These are phyloP conservation scores for Thalassiosira mediterranea DNA, from an alignment of 352 stramenopile species.

Conservation along the genomic window DNA sequence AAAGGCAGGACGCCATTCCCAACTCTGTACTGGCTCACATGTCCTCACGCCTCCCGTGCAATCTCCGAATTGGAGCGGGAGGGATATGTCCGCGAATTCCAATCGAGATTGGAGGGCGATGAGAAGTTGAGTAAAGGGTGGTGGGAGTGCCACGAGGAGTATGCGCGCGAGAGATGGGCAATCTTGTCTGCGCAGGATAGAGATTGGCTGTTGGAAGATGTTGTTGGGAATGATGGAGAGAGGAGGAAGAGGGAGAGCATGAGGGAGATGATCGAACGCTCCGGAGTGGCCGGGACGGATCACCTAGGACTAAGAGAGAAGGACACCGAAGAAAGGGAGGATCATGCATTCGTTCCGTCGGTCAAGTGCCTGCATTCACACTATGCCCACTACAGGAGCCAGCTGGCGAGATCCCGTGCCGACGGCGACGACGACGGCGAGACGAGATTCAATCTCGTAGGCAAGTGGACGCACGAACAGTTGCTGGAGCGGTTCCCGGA, in stretches of 20 bases:
- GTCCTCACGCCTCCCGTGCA: constrained; percentile 56
- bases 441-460: constrained; percentile 53
- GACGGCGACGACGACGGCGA: not conserved
- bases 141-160: constrained; percentile 59
- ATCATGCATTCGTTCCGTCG: constrained; percentile 34
- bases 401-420: constrained; percentile 2
- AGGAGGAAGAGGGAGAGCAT: constrained; percentile 46
- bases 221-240: constrained; percentile 17
- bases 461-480: constrained; percentile 62
- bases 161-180: constrained; percentile 65
- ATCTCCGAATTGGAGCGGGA: constrained; percentile 68
- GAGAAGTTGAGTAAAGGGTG: constrained; percentile 26
- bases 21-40: constrained; percentile 75
- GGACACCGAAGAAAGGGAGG: not conserved
- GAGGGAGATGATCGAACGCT: constrained; percentile 64
- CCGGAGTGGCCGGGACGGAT: constrained; percentile 70
- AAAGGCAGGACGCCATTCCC: constrained; percentile 63
- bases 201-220: constrained; percentile 39
- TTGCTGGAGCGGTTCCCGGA: constrained; percentile 64
- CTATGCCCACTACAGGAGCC: constrained; percentile 76
- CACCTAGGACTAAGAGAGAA: constrained; percentile 20
- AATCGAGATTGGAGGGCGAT: constrained; percentile 46
- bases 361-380: constrained; percentile 78
- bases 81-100: constrained; percentile 60
- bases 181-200: constrained; percentile 55